These are phyloP conservation scores for Blastobotrys apis DNA, from an alignment of 1,139 yeast genomes.

Conservation along the genomic window DNA sequence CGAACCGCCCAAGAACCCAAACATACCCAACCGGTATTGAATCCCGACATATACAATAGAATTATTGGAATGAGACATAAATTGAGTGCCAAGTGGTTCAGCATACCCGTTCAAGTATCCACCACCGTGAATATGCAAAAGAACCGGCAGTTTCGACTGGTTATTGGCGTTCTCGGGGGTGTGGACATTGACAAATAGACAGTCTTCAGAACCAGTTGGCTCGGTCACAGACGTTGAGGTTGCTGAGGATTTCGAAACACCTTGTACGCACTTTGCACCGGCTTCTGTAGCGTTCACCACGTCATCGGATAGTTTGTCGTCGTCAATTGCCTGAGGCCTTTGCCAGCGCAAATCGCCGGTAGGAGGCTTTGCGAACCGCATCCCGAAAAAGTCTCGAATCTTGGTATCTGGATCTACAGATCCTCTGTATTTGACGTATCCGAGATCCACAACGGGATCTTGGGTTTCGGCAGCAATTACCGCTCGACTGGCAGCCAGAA, in stretches of 20 bases:
- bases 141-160: slow-evolving; percentile 28
- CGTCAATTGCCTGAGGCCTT: slow-evolving; percentile 13
- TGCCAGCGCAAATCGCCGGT: slow-evolving; percentile 23
- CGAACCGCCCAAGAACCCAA: slow-evolving; percentile 33
- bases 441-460: slow-evolving; percentile 3
- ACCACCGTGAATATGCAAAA: slow-evolving; percentile 39
- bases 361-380: slow-evolving; percentile 29
- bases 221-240: too few relatives aligned
- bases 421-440: too few relatives aligned
- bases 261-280: slow-evolving; percentile 8
- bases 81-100: slow-evolving; percentile 11
- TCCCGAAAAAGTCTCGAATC: slow-evolving; percentile 19
- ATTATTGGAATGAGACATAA: slow-evolving; percentile 29
- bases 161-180: slow-evolving; percentile 17
- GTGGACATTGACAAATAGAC: slow-evolving; percentile 22
- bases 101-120: slow-evolving; percentile 25
- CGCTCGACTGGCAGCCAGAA: too few relatives aligned
- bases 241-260: slow-evolving; percentile 4
- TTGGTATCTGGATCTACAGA: too few relatives aligned
- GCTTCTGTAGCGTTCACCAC: slow-evolving; percentile 16
- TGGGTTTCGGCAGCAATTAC: too few relatives aligned
- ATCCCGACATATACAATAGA: slow-evolving; percentile 34
- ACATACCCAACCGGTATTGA: slow-evolving; percentile 35
- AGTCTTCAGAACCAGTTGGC: slow-evolving; percentile 25
- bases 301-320: slow-evolving; percentile 7